Evolutionary conservation across 768 basidiomycete species (phyloP), one percentile per base, ranked within the genome.

Genomic region (Piloderma croceum): DNA sequence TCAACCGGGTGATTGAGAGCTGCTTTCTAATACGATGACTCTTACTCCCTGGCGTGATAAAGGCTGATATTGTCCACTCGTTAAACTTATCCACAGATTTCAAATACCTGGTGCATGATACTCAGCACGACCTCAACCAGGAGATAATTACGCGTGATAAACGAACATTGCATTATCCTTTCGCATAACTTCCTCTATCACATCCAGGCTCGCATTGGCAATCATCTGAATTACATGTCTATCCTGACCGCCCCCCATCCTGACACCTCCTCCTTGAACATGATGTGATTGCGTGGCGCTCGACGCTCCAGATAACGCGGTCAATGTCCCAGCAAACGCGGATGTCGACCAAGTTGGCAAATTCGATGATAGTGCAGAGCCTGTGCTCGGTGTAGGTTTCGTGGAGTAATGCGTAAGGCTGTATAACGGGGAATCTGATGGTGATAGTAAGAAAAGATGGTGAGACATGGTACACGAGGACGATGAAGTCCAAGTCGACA

Each of bases 191-290:
- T 99, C 96, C 54, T 99, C 96, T 44, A 99, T 79, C 53, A 83
- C 81, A 64, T 99, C 96, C 61, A 99, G 66, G 53, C 89, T 91
- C 37, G 90, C 91, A 61, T 98, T 94, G 17, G 93, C 94, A 56
- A 98, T 91, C 89, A 99, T 96, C 70, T 98, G 94, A 53, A 93
- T 88, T 44, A 99, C 90, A 74, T 96, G 91, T 39, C 88, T 72
- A 56, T 90, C 86, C 63, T 84, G 84, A 11, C 84, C 89, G 5
- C 85, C 83, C 9, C 84, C 88, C 61, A 86, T 78, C 50, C 76
- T 70, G 24, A 76, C 75, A 9, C 68, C 70, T 13, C 78, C 80
- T n/a, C 81, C 76, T 31, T 76, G 70, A 15, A 75, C 71, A 46
- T 81, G 77, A 48, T 66, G 64, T 24, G 69, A 53, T 52, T 88